Conservation (phyloP, 2,329 filamentous ascomycete species). For the Orbilia brochopaga region DNA sequence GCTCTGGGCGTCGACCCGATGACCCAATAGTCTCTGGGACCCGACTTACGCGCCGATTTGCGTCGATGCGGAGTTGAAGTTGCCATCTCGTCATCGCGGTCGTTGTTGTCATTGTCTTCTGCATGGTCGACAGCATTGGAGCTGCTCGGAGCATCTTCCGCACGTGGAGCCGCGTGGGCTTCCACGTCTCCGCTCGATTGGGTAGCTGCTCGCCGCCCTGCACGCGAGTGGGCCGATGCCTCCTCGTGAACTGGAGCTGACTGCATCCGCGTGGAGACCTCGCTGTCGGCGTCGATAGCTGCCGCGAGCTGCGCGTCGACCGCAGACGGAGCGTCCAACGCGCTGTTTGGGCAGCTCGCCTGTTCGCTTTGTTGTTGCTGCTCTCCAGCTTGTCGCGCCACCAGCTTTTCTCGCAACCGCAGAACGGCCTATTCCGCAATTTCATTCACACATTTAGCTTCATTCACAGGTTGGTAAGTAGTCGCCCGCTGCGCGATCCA, state of each 20-base stretch:
- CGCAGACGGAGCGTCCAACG: too few relatives aligned
- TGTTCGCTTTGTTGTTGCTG: not conserved
- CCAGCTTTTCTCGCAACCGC: not conserved
- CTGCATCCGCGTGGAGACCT: too few relatives aligned
- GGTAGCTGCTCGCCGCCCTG: too few relatives aligned
- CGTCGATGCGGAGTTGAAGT: slow-evolving; percentile 4
- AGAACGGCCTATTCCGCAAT: not conserved
- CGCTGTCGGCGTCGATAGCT: too few relatives aligned
- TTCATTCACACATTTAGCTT: not conserved
- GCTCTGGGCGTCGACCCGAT: slow-evolving; percentile 18
- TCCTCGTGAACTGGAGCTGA: too few relatives aligned
- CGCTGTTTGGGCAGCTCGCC: too few relatives aligned
- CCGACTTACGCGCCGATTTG: slow-evolving; percentile 19
- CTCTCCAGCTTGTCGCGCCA: not conserved
- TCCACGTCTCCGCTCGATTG: too few relatives aligned
- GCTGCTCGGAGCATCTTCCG: not conserved
- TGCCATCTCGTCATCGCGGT: too few relatives aligned
- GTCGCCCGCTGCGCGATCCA: not conserved
- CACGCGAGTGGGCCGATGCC: too few relatives aligned
- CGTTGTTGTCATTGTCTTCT: not conserved
- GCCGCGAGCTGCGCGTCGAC: too few relatives aligned
- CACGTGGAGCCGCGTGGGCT: too few relatives aligned
- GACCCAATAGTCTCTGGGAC: slow-evolving; percentile 40
- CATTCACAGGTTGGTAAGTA: not conserved
- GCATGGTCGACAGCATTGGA: not conserved